Conservation (phyloP, 805 yeast species). For the Candida tammaniensis region DNA sequence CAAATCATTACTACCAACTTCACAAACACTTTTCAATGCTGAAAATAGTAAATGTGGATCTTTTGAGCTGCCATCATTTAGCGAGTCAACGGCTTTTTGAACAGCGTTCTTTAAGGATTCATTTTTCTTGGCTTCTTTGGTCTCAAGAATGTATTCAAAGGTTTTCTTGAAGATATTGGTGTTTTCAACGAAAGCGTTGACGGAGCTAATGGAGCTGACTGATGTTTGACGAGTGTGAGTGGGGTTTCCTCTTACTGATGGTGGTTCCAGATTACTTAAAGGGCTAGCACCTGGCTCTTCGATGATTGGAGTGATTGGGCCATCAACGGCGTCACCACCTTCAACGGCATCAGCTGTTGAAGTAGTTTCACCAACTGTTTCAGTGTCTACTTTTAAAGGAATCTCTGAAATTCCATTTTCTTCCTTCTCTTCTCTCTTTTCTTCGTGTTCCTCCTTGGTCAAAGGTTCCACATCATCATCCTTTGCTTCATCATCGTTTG, state of each 20-base stretch:
- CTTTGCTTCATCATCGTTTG: neutral
- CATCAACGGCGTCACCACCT: too few species aligned
- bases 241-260: constrained; percentile 4
- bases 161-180: constrained; percentile 46
- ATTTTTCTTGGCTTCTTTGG: constrained; percentile 61
- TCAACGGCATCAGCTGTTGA: neutral
- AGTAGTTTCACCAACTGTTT: neutral
- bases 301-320: constrained; percentile 9
- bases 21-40: constrained; percentile 74
- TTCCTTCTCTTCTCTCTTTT: neutral
- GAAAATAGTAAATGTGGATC: constrained; percentile 63
- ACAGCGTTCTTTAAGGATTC: constrained; percentile 35
- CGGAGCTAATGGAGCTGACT: constrained; percentile 13
- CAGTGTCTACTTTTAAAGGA: neutral
- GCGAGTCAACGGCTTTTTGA: constrained; percentile 41
- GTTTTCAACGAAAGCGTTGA: constrained; percentile 22
- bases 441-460: neutral
- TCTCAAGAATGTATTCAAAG: constrained; percentile 52
- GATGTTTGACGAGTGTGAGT: constrained; percentile 17
- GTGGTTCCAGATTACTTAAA: constrained; percentile 5
- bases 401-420: neutral
- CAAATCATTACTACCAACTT: constrained; percentile 59
- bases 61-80: constrained; percentile 39
- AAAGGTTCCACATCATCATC: neutral
- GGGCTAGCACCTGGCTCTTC: constrained; percentile 10